Base-by-base conservation (phyloP, 106 monocot genomes). In the Dendrobium officinale region DNA sequence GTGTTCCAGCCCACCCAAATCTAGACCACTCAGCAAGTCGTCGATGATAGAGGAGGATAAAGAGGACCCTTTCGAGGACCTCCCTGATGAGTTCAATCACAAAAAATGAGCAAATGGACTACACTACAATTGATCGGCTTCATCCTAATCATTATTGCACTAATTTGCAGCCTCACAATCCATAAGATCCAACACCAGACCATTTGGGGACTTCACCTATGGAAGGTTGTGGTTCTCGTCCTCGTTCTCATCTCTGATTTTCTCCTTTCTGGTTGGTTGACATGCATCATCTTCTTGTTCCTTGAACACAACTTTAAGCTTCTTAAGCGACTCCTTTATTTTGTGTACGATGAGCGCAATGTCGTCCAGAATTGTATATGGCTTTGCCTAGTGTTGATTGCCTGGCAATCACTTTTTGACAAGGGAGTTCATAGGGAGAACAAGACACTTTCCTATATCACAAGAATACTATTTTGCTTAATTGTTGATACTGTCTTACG, bases 341-440 rank as follows among this genome's bases (percentile, higher is more conserved):
- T 94, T 76, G 92, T 94, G 44, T 97, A 94, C 45, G 96, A 90
- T 24, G 80, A 94, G 43, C 85, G 85, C 16, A 84, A 64, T 26
- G 88, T 90, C 5, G 92, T 97, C 18, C 92, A 91, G 85, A 94
- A 90, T 55, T 90, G 90, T 77, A 80, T 97, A 68, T 97, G 94
- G 94, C 83, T 97, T 7, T 88, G 90, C 33, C 85, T 90, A 37
- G 92, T 89, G 17, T 83, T 97, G 41, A n/a, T 92, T 31, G 82
- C 89, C 0, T 97, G 96, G 94, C 85, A 86, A 43, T 83, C 37
- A 56, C 80, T 92, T 29, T 90, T 96, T 75, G 93, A 93, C 79
- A 79, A 83, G 75, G 83, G 83, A 37, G 88, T 86, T 0, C 55
- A 85, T 42, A 77, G 79, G 40, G 81, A 87, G 66, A 81, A 81